Evolutionary conservation across 2,329 filamentous ascomycete genomes (phyloP).

Genomic region (Sporothrix globosa): DNA sequence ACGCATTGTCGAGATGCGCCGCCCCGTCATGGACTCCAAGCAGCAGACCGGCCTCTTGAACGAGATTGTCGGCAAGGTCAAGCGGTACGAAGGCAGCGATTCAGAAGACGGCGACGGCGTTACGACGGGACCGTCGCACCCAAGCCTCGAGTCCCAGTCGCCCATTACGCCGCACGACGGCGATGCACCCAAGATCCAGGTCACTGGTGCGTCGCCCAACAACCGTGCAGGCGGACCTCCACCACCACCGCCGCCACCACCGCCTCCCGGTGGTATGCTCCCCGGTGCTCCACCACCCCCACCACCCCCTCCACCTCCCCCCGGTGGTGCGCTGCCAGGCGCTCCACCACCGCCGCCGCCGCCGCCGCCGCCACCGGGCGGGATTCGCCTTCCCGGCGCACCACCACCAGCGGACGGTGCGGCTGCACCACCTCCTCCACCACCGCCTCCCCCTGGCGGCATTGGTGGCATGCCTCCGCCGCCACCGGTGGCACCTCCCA

Average conservation of each 20-base stretch:
- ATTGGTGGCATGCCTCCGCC: constrained; percentile 44
- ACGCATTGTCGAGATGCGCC: constrained; percentile 74
- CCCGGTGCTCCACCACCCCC: constrained; percentile 42
- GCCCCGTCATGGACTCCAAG: constrained; percentile 67
- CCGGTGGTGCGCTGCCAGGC: constrained; percentile 50
- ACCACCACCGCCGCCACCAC: constrained; percentile 55
- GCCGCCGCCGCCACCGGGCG: constrained; percentile 40
- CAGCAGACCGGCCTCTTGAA: constrained; percentile 66
- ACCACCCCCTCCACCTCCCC: constrained; percentile 49
- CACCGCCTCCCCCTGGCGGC: constrained; percentile 47
- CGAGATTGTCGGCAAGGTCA: constrained; percentile 76
- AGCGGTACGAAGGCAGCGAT: constrained; percentile 72
- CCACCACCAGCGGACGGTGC: constrained; percentile 33
- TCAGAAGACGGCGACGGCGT: constrained; percentile 68
- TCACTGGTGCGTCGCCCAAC: constrained; percentile 50
- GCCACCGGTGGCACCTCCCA: constrained; percentile 45
- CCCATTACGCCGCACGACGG: constrained; percentile 67
- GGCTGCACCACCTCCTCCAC: constrained; percentile 43
- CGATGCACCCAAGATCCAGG: constrained; percentile 61
- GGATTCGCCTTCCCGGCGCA: constrained; percentile 42
- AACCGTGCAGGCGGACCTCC: constrained; percentile 45
- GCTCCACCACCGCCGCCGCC: constrained; percentile 44
- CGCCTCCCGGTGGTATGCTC: constrained; percentile 48
- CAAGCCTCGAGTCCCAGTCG: constrained; percentile 71
- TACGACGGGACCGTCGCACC: constrained; percentile 75